Evolutionary conservation across 805 yeast species (phyloP).

Genomic region (Lachancea kluyveri): DNA sequence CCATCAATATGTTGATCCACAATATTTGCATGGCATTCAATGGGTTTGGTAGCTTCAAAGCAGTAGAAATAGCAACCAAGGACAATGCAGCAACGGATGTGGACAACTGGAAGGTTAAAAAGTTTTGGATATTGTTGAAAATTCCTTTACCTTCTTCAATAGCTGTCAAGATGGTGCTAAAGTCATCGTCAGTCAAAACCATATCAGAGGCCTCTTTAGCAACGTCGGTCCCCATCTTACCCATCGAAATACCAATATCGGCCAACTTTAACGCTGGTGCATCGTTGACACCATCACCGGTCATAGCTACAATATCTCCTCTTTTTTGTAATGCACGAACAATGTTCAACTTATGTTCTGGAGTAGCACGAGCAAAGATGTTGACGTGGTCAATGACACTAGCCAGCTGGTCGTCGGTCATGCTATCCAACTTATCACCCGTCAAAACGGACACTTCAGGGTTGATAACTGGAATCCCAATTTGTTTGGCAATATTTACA

Average conservation of each 20-base stretch:
- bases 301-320: constrained; percentile 97
- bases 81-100: constrained; percentile 94
- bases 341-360: constrained; percentile 86
- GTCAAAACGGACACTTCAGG: constrained; percentile 65
- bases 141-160: constrained; percentile 98
- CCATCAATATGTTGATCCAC: constrained; percentile 97
- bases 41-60: constrained; percentile 87
- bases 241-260: constrained; percentile 94
- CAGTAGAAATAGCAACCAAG: constrained; percentile 78
- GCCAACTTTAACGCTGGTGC: constrained; percentile 98
- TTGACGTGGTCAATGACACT: constrained; percentile 75
- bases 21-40: constrained; percentile 96
- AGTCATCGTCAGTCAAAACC: constrained; percentile 96
- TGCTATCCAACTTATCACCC: constrained; percentile 74
- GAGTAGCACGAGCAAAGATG: constrained; percentile 91
- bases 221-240: constrained; percentile 91
- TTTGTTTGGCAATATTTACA: constrained; percentile 72
- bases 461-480: constrained; percentile 77
- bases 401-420: constrained; percentile 68
- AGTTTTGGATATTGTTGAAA: constrained; percentile 90
- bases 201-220: constrained; percentile 98
- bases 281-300: constrained; percentile 99
- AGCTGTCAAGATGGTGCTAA: constrained; percentile 87
- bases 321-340: constrained; percentile 84
- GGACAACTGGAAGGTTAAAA: constrained; percentile 90